A percentile compares a stretch with the other conserved stretches of the same genome.
Conservation (phyloP, 306 rosid species). For the Rubus parviflorus region DNA sequence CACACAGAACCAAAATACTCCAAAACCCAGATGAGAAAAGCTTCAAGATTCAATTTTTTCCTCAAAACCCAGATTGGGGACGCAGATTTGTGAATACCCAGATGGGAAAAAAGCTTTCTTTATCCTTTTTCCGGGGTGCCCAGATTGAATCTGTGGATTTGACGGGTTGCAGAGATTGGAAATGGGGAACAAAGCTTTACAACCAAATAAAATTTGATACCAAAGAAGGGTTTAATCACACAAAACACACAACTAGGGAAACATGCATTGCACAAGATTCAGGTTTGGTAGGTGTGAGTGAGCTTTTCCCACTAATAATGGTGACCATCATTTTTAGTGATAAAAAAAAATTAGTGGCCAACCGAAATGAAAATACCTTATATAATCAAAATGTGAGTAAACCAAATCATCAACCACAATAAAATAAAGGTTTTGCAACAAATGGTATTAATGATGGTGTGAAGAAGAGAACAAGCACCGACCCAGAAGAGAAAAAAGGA, state of each 20-base stretch:
- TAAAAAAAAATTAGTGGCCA: constrained; percentile 29
- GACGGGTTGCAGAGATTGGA: constrained; percentile 10
- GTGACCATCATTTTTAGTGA: constrained; percentile 6
- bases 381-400: background rate
- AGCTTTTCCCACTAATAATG: constrained; percentile 17
- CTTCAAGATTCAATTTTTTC: background rate
- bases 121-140: background rate
- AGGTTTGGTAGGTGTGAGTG: constrained; percentile 30
- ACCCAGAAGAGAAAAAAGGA: constrained; percentile 39
- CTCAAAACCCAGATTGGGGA: constrained; percentile 22
- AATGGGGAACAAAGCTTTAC: background rate
- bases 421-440: constrained; percentile 15
- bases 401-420: constrained; percentile 18
- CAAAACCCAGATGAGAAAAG: constrained; percentile 30
- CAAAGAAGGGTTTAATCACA: constrained; percentile 34
- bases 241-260: constrained; percentile 23
- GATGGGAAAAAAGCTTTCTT: background rate
- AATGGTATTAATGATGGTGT: constrained; percentile 12
- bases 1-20: constrained; percentile 27
- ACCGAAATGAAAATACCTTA: constrained; percentile 8
- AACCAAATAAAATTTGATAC: constrained; percentile 26
- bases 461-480: constrained; percentile 30
- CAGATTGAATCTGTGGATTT: constrained; percentile 31
- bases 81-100: constrained; percentile 10
- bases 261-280: constrained; percentile 27